Evolutionary conservation across 1,139 yeast species (phyloP).

Genomic region (Lodderomyces theae): DNA sequence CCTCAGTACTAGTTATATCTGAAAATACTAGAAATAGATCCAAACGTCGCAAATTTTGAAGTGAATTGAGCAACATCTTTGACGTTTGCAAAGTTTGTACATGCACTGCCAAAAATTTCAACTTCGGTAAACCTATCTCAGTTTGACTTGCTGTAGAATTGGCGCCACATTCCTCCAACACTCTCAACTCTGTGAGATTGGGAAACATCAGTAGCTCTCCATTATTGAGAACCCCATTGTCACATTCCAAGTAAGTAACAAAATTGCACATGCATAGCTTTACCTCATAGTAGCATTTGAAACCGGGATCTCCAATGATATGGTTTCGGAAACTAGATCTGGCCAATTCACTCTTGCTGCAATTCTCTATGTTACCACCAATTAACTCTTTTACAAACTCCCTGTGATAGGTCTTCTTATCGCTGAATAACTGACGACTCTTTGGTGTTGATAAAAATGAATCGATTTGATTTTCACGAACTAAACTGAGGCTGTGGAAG

Average conservation of each 20-base stretch:
- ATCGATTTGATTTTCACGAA: conserved; percentile 31
- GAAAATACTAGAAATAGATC: conserved; percentile 27
- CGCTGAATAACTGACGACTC: conserved; percentile 23
- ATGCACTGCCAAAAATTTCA: conserved; percentile 21
- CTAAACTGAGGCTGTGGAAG: conserved; percentile 24
- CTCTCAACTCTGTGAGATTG: conserved; percentile 19
- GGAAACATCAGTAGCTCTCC: conserved; percentile 20
- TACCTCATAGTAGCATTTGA: conserved; percentile 20
- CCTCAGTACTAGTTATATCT: conserved; percentile 13
- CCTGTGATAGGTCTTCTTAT: conserved; percentile 20
- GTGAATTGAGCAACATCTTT: conserved; percentile 3
- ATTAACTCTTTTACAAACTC: conserved; percentile 24
- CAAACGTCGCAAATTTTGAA: conserved; percentile 19
- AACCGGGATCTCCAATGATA: conserved; percentile 17
- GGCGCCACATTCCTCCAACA: conserved; percentile 19
- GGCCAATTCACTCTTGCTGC: conserved; percentile 24
- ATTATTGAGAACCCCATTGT: conserved; percentile 19
- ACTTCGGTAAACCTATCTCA: conserved; percentile 5
- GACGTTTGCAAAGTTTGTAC: conserved; percentile 17
- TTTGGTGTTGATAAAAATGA: conserved; percentile 24
- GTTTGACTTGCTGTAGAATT: neutral
- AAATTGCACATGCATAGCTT: conserved; percentile 20
- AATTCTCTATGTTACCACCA: conserved; percentile 17
- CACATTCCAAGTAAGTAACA: conserved; percentile 27
- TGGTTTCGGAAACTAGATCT: conserved; percentile 15